Percentiles rank a stretch among this genome's conserved stretches.
Conservation (phyloP, 1,284 basidiomycete genomes). For the Agroathelia rolfsii region DNA sequence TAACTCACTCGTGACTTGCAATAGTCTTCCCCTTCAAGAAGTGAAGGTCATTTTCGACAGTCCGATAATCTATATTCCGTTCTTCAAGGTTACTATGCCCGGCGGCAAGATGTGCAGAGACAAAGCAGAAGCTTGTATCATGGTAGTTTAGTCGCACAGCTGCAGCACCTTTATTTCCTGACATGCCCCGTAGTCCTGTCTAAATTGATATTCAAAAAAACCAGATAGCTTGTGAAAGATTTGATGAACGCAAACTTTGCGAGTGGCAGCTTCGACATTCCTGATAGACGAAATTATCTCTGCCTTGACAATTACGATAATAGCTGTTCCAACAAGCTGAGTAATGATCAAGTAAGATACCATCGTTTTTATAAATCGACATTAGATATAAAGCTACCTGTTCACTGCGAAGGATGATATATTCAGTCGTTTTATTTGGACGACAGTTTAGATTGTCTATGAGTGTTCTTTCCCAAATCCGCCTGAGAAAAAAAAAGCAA, state of each 20-base stretch:
- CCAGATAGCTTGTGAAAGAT: background rate
- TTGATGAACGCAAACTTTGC: conserved; percentile 53
- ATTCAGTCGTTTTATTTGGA: conserved; percentile 59
- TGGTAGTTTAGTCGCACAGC: conserved; percentile 87
- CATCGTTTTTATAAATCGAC: conserved; percentile 6
- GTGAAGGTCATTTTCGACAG: conserved; percentile 74
- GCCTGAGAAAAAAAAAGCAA: conserved; percentile 32
- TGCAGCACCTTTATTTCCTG: conserved; percentile 94
- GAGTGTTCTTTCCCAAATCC: conserved; percentile 81
- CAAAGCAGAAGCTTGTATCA: conserved; percentile 89
- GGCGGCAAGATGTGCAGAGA: conserved; percentile 93
- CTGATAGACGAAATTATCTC: conserved; percentile 73
- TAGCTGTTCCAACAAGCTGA: conserved; percentile 89
- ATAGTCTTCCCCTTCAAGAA: conserved; percentile 89
- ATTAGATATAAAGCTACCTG: conserved; percentile 41
- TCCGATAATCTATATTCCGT: conserved; percentile 87
- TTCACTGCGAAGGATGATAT: conserved; percentile 85
- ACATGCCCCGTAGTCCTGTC: conserved; percentile 95
- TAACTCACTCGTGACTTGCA: conserved; percentile 75
- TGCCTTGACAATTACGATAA: conserved; percentile 78
- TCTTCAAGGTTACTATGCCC: conserved; percentile 87
- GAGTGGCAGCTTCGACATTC: conserved; percentile 84
- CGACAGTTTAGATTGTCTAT: conserved; percentile 69
- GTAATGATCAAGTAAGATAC: conserved; percentile 5
- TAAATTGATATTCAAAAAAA: conserved; percentile 22